Base-by-base conservation (phyloP, 495 filamentous ascomycete species). In the Beverwykella pulmonaria region DNA sequence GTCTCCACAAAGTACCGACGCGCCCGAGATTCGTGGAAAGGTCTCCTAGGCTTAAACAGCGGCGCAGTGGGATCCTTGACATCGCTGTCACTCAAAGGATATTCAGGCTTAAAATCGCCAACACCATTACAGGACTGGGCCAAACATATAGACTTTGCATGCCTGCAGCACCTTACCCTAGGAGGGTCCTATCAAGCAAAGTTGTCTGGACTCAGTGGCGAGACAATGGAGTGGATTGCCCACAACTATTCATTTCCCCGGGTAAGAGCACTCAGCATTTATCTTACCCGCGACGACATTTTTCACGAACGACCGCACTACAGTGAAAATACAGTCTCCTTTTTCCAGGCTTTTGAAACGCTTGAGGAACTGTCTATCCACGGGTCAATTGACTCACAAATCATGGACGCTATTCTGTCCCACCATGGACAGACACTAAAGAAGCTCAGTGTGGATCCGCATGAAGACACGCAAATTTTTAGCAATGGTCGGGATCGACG, bases 101-200 rank as follows among this genome's bases (percentile, higher is more conserved):
- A 7, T 44, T 44, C 52, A 29, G 17, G 39, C 22, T 46, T 50
- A 7, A 46, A 19, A 17, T 52, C 63, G 30, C 44, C 55, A 53
- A 46, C 54, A 17, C 41, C 30, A 10, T 23, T 66, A 41, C 54
- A 53, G 56, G 53, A 47, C 53, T 66, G 63, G 63, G 63, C 63
- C 27, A 66, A 29, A 34, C 54, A 66, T 60, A 66, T 55, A 46
- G 55, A 66, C 29, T 66, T 66, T 23, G 22, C 22, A 49, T 44
- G 23, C 29, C 63, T 66, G 46, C 63, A 56, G n/a, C 63, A 66
- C 47, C 63, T 66, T 32, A 36, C 32, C 49, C 54, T 66, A 22
- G 55, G 63, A 8, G 55, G 63, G 29, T 53, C 46, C 48, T 59
- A 58, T 41, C 0, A 26, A 17, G 34, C 15, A 50, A 26, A 50